Conservation (phyloP, 208 protist genomes). For the Perkinsela sp. region DNA sequence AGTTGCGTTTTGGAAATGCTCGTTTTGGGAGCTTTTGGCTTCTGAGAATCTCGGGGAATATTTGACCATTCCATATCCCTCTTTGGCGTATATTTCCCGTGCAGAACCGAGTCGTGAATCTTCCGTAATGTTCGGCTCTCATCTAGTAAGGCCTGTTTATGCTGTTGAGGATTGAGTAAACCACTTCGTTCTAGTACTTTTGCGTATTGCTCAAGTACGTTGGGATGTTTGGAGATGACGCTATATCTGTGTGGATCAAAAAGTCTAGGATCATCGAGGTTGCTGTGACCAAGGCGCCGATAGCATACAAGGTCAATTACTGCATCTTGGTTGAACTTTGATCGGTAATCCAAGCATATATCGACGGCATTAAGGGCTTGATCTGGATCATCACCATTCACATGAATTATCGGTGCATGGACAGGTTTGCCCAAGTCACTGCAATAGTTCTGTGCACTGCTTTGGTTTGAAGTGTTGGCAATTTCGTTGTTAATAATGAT, state of each 20-base stretch:
- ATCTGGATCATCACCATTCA: constrained; percentile 87
- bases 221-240: constrained; percentile 49
- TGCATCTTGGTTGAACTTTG: constrained; percentile 72
- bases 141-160: constrained; percentile 4
- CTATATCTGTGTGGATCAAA: constrained; percentile 83
- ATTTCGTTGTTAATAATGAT: constrained; percentile 95
- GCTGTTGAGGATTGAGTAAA: constrained; percentile 25
- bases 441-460: constrained; percentile 75
- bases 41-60: not conserved
- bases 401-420: constrained; percentile 81
- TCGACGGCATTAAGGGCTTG: constrained; percentile 56
- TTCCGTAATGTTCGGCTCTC: not conserved
- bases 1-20: constrained; percentile 28
- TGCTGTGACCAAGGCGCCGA: constrained; percentile 84
- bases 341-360: constrained; percentile 64
- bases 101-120: not conserved
- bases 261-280: constrained; percentile 82
- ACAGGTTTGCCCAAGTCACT: constrained; percentile 81
- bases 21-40: constrained; percentile 16
- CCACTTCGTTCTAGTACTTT: constrained; percentile 40
- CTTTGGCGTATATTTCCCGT: not conserved
- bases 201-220: constrained; percentile 61
- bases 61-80: not conserved
- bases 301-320: constrained; percentile 91
- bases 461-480: constrained; percentile 84